Percentiles rank a stretch among this genome's conserved stretches.
Conservation (phyloP, 352 stramenopile genomes). For the Phytophthora quininea region DNA sequence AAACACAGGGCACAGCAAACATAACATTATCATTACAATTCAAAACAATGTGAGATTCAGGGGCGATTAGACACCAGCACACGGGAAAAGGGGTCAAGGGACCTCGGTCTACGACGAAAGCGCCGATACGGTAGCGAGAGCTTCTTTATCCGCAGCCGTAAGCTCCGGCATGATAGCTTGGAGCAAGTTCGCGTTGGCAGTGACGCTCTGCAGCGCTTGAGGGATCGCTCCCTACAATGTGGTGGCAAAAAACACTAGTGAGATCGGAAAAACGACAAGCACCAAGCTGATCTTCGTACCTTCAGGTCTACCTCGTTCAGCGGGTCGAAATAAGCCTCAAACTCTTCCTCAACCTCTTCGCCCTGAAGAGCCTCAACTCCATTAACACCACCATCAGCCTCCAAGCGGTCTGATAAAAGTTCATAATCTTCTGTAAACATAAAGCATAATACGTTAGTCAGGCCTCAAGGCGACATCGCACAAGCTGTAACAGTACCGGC, state of each 20-base stretch:
- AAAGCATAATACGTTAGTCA: slow-evolving; percentile 18
- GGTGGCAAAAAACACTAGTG: background rate
- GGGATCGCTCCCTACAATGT: slow-evolving; percentile 53
- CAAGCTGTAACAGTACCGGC: slow-evolving; percentile 45
- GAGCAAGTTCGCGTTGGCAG: slow-evolving; percentile 51
- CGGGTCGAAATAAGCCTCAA: slow-evolving; percentile 82
- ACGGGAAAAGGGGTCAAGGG: slow-evolving; percentile 9
- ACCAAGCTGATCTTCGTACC: slow-evolving; percentile 31
- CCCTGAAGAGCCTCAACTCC: slow-evolving; percentile 43
- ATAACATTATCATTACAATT: background rate
- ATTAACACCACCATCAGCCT: slow-evolving; percentile 34
- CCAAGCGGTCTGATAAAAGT: slow-evolving; percentile 71
- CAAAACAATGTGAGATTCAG: slow-evolving; percentile 26
- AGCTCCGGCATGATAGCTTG: slow-evolving; percentile 74
- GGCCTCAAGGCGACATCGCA: background rate
- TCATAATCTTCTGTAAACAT: slow-evolving; percentile 61
- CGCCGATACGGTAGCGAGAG: slow-evolving; percentile 52
- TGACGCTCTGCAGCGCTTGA: slow-evolving; percentile 61
- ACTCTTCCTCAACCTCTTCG: slow-evolving; percentile 73
- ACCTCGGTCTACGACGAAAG: slow-evolving; percentile 43
- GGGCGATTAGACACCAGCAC: slow-evolving; percentile 11
- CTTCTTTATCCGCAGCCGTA: slow-evolving; percentile 70
- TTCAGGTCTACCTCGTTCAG: slow-evolving; percentile 83
- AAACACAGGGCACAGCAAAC: slow-evolving; percentile 10
- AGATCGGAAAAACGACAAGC: background rate